Conservation (phyloP, 2,329 filamentous ascomycete genomes). For the Scleromitrula shiraiana region DNA sequence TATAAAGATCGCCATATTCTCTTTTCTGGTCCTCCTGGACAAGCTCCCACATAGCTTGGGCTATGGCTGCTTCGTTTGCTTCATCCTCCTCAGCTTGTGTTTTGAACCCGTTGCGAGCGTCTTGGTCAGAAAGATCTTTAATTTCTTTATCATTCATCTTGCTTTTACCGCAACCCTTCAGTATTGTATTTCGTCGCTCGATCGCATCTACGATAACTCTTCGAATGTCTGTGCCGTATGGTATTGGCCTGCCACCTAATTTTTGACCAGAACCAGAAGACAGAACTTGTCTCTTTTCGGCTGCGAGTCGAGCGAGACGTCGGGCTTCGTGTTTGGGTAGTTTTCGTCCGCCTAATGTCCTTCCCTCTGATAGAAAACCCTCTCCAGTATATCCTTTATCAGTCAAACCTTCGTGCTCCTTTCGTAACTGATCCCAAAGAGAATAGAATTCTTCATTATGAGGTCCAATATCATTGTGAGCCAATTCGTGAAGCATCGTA, state of each 20-base stretch:
- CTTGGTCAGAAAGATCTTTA: slow-evolving; percentile 52
- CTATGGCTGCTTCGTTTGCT: slow-evolving; percentile 80
- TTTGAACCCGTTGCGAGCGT: slow-evolving; percentile 64
- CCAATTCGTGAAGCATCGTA: slow-evolving; percentile 90
- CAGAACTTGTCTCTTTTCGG: slow-evolving; percentile 58
- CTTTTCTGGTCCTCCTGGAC: slow-evolving; percentile 62
- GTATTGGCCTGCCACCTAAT: slow-evolving; percentile 55
- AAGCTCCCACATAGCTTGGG: slow-evolving; percentile 77
- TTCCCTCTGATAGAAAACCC: slow-evolving; percentile 72
- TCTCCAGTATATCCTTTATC: slow-evolving; percentile 86
- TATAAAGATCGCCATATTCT: slow-evolving; percentile 25
- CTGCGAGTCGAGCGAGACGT: slow-evolving; percentile 63
- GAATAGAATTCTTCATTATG: slow-evolving; percentile 78
- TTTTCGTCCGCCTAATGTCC: slow-evolving; percentile 58
- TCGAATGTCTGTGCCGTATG: slow-evolving; percentile 60
- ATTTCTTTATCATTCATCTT: slow-evolving; percentile 60
- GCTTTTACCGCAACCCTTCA: slow-evolving; percentile 64
- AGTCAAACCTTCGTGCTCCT: slow-evolving; percentile 70
- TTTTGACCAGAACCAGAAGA: slow-evolving; percentile 58
- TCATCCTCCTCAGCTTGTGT: slow-evolving; percentile 84
- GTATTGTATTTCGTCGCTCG: slow-evolving; percentile 57
- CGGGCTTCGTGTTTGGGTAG: slow-evolving; percentile 67
- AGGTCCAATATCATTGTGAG: slow-evolving; percentile 77
- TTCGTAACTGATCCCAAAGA: slow-evolving; percentile 81
- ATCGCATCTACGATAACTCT: slow-evolving; percentile 64